Evolutionary conservation across 2,329 filamentous ascomycete species (phyloP).

Genomic region (Beauveria pseudobassiana): DNA sequence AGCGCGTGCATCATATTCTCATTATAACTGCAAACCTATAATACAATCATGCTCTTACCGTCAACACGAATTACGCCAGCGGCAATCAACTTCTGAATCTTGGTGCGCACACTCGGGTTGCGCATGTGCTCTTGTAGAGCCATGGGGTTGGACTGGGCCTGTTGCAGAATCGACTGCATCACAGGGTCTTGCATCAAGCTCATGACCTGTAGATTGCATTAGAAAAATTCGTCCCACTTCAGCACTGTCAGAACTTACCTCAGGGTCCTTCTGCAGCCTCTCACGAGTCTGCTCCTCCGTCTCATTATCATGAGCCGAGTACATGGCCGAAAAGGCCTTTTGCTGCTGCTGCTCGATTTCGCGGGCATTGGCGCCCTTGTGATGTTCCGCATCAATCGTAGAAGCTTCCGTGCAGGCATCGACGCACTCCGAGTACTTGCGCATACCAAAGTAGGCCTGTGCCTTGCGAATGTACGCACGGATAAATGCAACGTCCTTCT

Average conservation of each 20-base stretch:
- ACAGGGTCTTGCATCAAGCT: slow-evolving; percentile 88
- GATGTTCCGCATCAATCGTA: slow-evolving; percentile 62
- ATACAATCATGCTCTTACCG: slow-evolving; percentile 10
- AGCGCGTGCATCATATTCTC: slow-evolving; percentile 6
- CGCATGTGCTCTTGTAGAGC: slow-evolving; percentile 96
- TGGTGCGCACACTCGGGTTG: slow-evolving; percentile 75
- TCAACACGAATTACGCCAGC: slow-evolving; percentile 82
- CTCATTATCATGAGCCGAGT: slow-evolving; percentile 84
- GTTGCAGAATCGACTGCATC: slow-evolving; percentile 95
- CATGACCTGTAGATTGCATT: slow-evolving; percentile 56
- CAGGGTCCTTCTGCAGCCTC: slow-evolving; percentile 81
- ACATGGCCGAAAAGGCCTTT: slow-evolving; percentile 88
- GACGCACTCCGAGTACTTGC: slow-evolving; percentile 91
- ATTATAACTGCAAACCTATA: slow-evolving; percentile 10
- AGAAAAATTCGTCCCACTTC: slow-evolving; percentile 14
- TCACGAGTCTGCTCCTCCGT: slow-evolving; percentile 93
- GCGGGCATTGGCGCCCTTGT: slow-evolving; percentile 68
- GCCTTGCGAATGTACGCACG: slow-evolving; percentile 95
- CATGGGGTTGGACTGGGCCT: slow-evolving; percentile 87
- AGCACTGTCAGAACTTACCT: slow-evolving; percentile 50
- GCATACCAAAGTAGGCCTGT: slow-evolving; percentile 93
- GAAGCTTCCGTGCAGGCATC: slow-evolving; percentile 80
- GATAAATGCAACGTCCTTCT: slow-evolving; percentile 86
- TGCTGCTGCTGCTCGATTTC: slow-evolving; percentile 94
- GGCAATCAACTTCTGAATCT: slow-evolving; percentile 91